These are phyloP conservation scores for Cardamine resedifolia DNA, from an alignment of 345 rosid species.

Conservation along the genomic window DNA sequence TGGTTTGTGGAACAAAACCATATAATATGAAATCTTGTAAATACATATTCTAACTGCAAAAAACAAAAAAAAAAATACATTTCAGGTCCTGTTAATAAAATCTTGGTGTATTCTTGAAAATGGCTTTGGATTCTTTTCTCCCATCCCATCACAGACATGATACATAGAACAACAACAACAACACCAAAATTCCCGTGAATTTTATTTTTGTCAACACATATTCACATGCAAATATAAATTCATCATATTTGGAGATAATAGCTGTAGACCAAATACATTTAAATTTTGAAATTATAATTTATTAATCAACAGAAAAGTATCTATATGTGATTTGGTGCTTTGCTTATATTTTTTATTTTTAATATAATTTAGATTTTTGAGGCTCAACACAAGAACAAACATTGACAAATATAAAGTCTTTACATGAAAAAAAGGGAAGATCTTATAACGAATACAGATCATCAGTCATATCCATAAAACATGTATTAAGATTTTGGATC, in stretches of 20 bases:
- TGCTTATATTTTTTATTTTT: neutral
- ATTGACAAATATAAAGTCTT: constrained; percentile 7
- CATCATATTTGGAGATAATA: neutral
- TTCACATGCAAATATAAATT: neutral
- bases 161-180: too few relatives aligned
- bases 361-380: neutral
- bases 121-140: too few relatives aligned
- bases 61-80: too few relatives aligned
- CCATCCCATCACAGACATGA: neutral
- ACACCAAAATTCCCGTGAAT: neutral
- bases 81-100: neutral
- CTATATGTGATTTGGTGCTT: neutral
- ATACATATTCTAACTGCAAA: too few relatives aligned
- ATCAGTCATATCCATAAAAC: constrained; percentile 3
- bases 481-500: neutral
- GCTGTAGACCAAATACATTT: neutral
- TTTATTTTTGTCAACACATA: neutral
- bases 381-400: neutral
- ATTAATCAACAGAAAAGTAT: too few relatives aligned
- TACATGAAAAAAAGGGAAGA: neutral
- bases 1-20: neutral
- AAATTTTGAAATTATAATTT: too few relatives aligned
- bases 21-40: neutral
- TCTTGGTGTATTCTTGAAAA: neutral
- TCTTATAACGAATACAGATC: neutral